Base-by-base conservation (phyloP, 768 basidiomycete species). In the Boletus tylopilopsis region DNA sequence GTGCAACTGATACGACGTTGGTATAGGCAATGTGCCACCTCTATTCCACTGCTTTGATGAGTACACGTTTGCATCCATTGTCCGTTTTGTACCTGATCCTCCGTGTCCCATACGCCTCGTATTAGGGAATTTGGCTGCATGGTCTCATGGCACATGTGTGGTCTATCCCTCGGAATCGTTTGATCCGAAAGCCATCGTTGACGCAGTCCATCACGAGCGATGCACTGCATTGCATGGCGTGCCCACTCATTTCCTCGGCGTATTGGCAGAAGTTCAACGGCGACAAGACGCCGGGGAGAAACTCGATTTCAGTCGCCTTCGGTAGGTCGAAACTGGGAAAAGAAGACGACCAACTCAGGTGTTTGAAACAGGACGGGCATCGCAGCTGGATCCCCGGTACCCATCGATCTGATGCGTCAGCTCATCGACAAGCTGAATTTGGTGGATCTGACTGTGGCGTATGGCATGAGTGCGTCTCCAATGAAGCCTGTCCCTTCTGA, bases 1-100 rank as follows among this genome's bases (percentile, higher is more conserved):
- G n/a, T n/a, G n/a, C n/a, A n/a, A n/a, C n/a, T n/a, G n/a, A n/a
- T n/a, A 32, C 52, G 34, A 54, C 35, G 13, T 35, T 13, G 36
- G 34, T 37, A 18, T 40, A 90, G 87, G 87, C 74, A 91, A 92
- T 54, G 82, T 82, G 1, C 90, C 90, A 3, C 90, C 90, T 0
- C 68, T 91, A 2, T 93, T 91, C 64, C 90, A 93, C 64, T 92
- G 90, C 62, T 91, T 91, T 78, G 90, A 90, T 88, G 70, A 85
- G 87, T 87, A 29, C 24, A 23, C 21, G 27, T n/a, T 46, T 34
- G 23, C 12, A 34, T 47, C 53, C 59, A 18, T 51, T 13, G 29
- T 25, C 27, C 8, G n/a, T 47, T 6, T 0, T 7, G 42, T 34
- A 39, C 60, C 54, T 59, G 51, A 60, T 56, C 22, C 27, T 22